Conservation (phyloP, 352 stramenopile genomes). For the Phytophthora podocarpi region DNA sequence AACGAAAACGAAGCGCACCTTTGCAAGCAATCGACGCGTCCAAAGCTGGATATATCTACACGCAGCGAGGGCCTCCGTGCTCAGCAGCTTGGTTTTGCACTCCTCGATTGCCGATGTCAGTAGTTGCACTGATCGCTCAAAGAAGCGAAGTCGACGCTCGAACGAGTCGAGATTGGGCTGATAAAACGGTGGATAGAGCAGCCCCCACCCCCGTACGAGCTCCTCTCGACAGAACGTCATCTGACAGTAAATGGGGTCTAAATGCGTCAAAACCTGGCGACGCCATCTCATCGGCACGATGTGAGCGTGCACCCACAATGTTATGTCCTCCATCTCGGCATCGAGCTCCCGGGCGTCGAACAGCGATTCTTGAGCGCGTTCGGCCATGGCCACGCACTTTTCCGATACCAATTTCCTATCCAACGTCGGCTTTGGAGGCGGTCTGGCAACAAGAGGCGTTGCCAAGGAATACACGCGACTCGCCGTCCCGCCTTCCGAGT, state of each 20-base stretch:
- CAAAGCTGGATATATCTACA: slow-evolving; percentile 55
- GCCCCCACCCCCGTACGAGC: slow-evolving; percentile 37
- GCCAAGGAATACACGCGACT: slow-evolving; percentile 23
- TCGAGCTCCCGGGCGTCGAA: slow-evolving; percentile 47
- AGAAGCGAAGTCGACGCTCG: slow-evolving; percentile 43
- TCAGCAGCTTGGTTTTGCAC: slow-evolving; percentile 34
- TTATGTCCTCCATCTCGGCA: slow-evolving; percentile 32
- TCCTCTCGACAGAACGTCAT: slow-evolving; percentile 42
- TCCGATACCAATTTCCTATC: slow-evolving; percentile 32
- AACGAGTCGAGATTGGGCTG: slow-evolving; percentile 42
- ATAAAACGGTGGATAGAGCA: slow-evolving; percentile 55
- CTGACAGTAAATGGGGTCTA: slow-evolving; percentile 42
- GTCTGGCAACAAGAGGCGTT: slow-evolving; percentile 8
- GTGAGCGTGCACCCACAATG: slow-evolving; percentile 47
- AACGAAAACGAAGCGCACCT: slow-evolving; percentile 21
- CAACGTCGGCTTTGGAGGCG: slow-evolving; percentile 2
- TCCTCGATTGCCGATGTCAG: slow-evolving; percentile 36
- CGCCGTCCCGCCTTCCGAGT: slow-evolving; percentile 21
- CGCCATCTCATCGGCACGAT: slow-evolving; percentile 49
- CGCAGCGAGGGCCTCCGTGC: slow-evolving; percentile 39
- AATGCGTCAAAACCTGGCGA: slow-evolving; percentile 40
- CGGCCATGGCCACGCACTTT: slow-evolving; percentile 41
- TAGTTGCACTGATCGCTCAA: slow-evolving; percentile 33
- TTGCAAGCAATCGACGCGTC: slow-evolving; percentile 44
- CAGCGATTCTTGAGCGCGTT: slow-evolving; percentile 40